Percentiles rank a stretch among this genome's conserved stretches.
Evolutionary conservation across 352 stramenopile species (phyloP).

Genomic region (Phytophthora pini): DNA sequence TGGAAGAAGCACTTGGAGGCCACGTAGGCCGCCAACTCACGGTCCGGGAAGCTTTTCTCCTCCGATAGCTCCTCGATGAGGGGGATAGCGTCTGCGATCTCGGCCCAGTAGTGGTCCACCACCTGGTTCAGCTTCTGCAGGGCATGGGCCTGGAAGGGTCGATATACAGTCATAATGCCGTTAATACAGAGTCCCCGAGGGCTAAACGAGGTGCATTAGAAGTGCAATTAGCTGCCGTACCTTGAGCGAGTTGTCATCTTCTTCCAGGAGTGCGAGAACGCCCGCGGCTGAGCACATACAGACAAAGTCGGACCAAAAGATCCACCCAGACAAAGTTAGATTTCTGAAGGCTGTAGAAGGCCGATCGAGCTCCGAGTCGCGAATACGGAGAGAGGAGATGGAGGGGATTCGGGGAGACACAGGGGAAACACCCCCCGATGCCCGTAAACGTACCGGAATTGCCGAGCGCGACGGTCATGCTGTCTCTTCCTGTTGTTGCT

Average conservation of each 20-base stretch:
- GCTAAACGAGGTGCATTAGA: constrained; percentile 1
- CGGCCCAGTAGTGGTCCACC: constrained; percentile 95
- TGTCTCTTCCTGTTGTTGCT: constrained; percentile 43
- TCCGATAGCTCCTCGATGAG: constrained; percentile 95
- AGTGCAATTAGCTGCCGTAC: constrained; percentile 31
- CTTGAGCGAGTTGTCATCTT: constrained; percentile 92
- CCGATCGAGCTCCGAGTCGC: constrained; percentile 7
- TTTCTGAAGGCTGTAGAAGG: constrained; percentile 13
- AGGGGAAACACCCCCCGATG: constrained; percentile 3
- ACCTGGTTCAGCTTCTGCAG: constrained; percentile 93
- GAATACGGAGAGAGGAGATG: constrained; percentile 3
- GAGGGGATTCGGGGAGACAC: neutral
- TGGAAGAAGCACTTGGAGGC: constrained; percentile 98
- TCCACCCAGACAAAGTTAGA: constrained; percentile 41
- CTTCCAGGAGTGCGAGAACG: constrained; percentile 90
- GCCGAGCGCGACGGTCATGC: constrained; percentile 56
- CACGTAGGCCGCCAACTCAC: constrained; percentile 92
- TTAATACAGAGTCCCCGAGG: constrained; percentile 1
- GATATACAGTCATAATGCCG: constrained; percentile 12
- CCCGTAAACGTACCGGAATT: constrained; percentile 61
- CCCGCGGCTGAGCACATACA: constrained; percentile 67
- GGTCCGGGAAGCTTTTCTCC: constrained; percentile 90
- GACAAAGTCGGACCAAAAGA: constrained; percentile 34
- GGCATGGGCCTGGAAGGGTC: constrained; percentile 71
- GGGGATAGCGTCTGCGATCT: constrained; percentile 92